Base-by-base conservation (phyloP, 805 yeast genomes). In the Wickerhamiella azyma region DNA sequence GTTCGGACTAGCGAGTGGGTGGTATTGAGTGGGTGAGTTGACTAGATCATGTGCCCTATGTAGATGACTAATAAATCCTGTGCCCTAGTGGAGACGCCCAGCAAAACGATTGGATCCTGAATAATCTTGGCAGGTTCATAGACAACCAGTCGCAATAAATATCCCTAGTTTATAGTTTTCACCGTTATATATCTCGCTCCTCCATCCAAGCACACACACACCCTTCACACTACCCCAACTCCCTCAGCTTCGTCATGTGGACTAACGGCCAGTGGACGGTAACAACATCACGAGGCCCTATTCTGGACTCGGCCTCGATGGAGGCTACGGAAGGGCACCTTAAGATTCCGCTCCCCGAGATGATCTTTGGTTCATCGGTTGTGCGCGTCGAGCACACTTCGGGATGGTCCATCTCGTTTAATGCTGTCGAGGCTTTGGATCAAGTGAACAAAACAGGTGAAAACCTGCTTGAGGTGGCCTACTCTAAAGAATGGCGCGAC, bases 341-440 rank as follows among this genome's bases (percentile, higher is more conserved):
- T 45, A 77, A 77, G 13, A 75, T 89, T 50, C 94, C 97, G 0
- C 64, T 89, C 37, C 99, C 99, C 0, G 99, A 92, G 61, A 92
- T 92, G 97, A 86, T 92, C 5, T 92, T 92, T 65, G 97, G 97
- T 9, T 76, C 83, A 53, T 88, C 83, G 58, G 63, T 64, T 47
- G 76, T 86, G 9, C 72, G 69, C 42, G 59, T 86, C 9, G 67
- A 64, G 43, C 70, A 74, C 49, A 52, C 52, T 9, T 55, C 66
- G 41, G 64, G 63, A 30, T 74, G 74, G 66, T 50, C 60, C 32
- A 69, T 89, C 11, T 70, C 67, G 37, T 86, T 88, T 63, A 79
- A 82, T 58, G 79, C 95, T 0, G 64, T 79, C 37, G 92, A 81
- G 57, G 96, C 94, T 0, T 62, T 82, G 45, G 74, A 71, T 48